Evolutionary conservation across 495 filamentous ascomycete genomes (phyloP), one percentile per base, ranked within the genome.

Genomic region (Aspergillus leporis): DNA sequence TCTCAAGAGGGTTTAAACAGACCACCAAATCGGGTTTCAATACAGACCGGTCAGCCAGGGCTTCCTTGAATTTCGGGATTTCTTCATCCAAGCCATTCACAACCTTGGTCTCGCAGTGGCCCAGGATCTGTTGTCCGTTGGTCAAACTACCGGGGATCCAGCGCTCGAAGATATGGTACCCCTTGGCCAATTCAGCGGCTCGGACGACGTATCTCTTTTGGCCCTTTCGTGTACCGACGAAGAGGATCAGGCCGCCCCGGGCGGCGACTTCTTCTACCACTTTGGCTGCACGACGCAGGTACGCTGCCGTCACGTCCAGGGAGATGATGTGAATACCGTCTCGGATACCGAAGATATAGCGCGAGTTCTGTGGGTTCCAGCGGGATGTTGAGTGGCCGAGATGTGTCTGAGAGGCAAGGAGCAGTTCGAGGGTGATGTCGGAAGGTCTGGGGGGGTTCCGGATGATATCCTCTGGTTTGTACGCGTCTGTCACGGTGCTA

Each of bases 71-170:
- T 0, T 80, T 80, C 5, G 69, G 64, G n/a, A 96, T 63, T 53
- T 84, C 81, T 60, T 85, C 63, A 66, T 96, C 92, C 51, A 84
- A 55, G 60, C 85, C 81, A 68, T 91, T 87, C 36, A 94, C 82
- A 34, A 91, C 86, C 75, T 87, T 87, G 41, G 84, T 79, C 60
- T 66, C 69, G 68, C 86, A 89, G 43, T 75, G 75, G 5, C 80
- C 82, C 5, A 99, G 82, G 52, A 97, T 93, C 73, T 91, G 88
- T 61, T 95, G 83, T 22, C 90, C 89, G 74, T 99, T 99, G 13
- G 94, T 99, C 63, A 99, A 91, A 47, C 84, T 83, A 0, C 94
- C 94, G 0, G 94, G 91, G 59, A 85, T 92, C 94, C 94, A 99
- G 62, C 91, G 86, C 66, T 93, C 90, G 68, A 97, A 99, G 19